Evolutionary conservation across 139 green algal genomes (phyloP).

Genomic region (Chlorella vulgaris): DNA sequence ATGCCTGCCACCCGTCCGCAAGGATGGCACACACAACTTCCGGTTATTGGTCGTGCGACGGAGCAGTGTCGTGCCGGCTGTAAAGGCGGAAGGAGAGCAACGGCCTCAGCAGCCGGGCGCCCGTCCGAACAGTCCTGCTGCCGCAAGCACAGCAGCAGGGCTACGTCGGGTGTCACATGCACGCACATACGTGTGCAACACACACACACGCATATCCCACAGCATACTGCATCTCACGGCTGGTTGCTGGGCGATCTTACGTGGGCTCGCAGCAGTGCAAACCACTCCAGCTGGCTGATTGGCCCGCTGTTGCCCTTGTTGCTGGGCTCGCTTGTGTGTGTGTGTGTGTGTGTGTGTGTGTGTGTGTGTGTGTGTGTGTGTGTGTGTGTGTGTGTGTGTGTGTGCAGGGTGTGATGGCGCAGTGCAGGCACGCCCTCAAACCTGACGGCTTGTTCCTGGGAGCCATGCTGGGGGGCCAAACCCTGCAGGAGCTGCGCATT

Average conservation of each 20-base stretch:
- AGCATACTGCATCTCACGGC: background rate
- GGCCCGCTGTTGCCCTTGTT: too few species aligned
- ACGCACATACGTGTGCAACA: background rate
- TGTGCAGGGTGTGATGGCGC: conserved; percentile 66
- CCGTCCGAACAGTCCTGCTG: conserved; percentile 44
- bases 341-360: background rate
- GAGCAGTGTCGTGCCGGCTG: background rate
- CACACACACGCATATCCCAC: background rate
- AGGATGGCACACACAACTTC: background rate
- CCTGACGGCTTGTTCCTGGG: conserved; percentile 84
- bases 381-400: background rate
- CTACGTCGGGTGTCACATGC: conserved; percentile 42
- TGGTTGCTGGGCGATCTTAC: too few species aligned
- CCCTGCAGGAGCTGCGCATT: conserved; percentile 82
- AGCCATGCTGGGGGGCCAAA: conserved; percentile 81
- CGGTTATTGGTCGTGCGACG: conserved; percentile 5
- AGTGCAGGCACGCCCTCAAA: conserved; percentile 66
- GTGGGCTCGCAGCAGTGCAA: too few species aligned
- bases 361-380: background rate
- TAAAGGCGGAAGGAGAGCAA: conserved; percentile 50
- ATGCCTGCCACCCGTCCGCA: background rate
- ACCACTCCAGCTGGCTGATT: too few species aligned
- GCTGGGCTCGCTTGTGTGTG: background rate
- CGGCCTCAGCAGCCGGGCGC: background rate
- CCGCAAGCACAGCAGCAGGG: conserved; percentile 19